phyloP scores from a whole-genome alignment of 1,139 yeast species.

The Saccharomyces uvarum region DNA sequence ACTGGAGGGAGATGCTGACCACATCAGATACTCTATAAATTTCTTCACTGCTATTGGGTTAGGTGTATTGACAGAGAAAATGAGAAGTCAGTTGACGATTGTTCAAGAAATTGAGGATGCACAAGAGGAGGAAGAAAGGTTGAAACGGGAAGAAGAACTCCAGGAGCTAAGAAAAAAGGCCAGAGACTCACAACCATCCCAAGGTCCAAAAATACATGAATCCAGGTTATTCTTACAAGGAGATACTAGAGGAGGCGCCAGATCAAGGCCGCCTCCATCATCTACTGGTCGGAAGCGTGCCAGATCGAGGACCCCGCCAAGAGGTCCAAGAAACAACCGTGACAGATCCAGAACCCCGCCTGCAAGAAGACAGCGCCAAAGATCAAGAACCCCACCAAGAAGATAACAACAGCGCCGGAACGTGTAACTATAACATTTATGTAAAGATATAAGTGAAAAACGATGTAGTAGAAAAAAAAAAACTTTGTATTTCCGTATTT shows the following conservation, averaged over 20 bases:
- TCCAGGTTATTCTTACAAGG: neutral
- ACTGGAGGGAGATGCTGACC: slow-evolving; percentile 40
- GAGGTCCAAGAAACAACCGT: slow-evolving; percentile 7
- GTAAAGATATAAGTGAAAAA: neutral
- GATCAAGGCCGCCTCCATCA: slow-evolving; percentile 10
- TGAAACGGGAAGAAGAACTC: slow-evolving; percentile 4
- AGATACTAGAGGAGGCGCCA: neutral
- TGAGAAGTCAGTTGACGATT: slow-evolving; percentile 50
- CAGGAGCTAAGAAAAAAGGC: slow-evolving; percentile 4
- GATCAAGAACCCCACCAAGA: slow-evolving; percentile 16
- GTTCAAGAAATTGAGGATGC: slow-evolving; percentile 10
- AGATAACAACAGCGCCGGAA: slow-evolving; percentile 3
- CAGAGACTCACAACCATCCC: neutral
- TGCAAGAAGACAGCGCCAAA: slow-evolving; percentile 3
- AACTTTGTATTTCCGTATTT: neutral
- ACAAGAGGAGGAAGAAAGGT: slow-evolving; percentile 5
- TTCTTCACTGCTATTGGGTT: slow-evolving; percentile 89
- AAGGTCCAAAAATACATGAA: neutral
- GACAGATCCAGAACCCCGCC: slow-evolving; percentile 14
- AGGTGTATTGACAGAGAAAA: slow-evolving; percentile 72
- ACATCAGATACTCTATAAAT: slow-evolving; percentile 73
- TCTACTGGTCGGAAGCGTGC: slow-evolving; percentile 6
- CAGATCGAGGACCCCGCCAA: slow-evolving; percentile 20
- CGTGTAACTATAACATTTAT: neutral
- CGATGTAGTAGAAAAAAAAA: neutral